These are phyloP conservation scores for Coemansia furcata DNA, from an alignment of 192 early-diverging fungal genomes.

Conservation along the genomic window DNA sequence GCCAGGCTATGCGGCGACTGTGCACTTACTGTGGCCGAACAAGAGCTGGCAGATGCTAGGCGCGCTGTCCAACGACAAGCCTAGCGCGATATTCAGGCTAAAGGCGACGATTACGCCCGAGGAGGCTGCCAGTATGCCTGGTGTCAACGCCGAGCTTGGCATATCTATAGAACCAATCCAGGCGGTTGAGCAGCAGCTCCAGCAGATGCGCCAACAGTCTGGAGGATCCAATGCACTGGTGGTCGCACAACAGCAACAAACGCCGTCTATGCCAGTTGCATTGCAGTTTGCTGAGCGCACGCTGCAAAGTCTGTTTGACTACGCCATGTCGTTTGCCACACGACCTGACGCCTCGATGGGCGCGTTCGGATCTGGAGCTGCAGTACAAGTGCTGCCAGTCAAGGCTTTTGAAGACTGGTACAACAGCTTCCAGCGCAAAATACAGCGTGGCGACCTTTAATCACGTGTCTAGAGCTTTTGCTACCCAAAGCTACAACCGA, in stretches of 20 bases:
- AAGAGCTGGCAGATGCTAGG: slow-evolving; percentile 77
- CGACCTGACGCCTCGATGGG: slow-evolving; percentile 54
- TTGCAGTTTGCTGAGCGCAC: slow-evolving; percentile 59
- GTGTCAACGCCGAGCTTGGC: slow-evolving; percentile 69
- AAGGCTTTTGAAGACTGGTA: slow-evolving; percentile 83
- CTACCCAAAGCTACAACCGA: background rate
- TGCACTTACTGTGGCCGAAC: slow-evolving; percentile 88
- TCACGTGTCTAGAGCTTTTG: background rate
- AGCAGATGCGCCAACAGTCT: slow-evolving; percentile 32
- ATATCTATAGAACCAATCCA: slow-evolving; percentile 91
- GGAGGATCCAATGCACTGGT: slow-evolving; percentile 25
- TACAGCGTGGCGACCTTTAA: slow-evolving; percentile 63
- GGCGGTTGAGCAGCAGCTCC: slow-evolving; percentile 60
- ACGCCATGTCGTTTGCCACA: slow-evolving; percentile 68
- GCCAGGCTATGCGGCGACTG: slow-evolving; percentile 87
- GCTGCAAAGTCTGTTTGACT: slow-evolving; percentile 71
- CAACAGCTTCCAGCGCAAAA: slow-evolving; percentile 67
- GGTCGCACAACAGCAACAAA: slow-evolving; percentile 6
- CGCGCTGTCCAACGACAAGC: slow-evolving; percentile 78
- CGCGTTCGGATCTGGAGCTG: slow-evolving; percentile 40
- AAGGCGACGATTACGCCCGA: slow-evolving; percentile 21
- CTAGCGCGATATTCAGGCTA: slow-evolving; percentile 78
- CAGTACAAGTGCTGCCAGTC: slow-evolving; percentile 57
- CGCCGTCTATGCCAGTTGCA: slow-evolving; percentile 44
- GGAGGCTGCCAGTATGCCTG: slow-evolving; percentile 17